Evolutionary conservation across 148 eudicot species (phyloP), one percentile per base, ranked within the genome.

Genomic region (Chenopodium album): DNA sequence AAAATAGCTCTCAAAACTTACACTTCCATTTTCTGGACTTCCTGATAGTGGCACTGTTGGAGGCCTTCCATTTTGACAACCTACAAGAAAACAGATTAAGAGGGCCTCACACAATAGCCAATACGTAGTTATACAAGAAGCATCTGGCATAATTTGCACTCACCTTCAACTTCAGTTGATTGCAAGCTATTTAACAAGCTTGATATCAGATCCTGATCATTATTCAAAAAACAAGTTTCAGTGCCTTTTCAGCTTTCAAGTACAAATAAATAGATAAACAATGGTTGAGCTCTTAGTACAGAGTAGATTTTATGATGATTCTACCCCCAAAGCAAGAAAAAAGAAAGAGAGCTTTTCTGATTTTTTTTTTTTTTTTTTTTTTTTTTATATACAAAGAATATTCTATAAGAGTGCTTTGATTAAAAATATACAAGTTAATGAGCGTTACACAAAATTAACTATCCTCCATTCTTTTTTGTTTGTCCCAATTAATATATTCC

Each of bases 161-260:
- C 81, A 96, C 99, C 97, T 78, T 95, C 92, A 81, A 77, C 86
- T 65, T 91, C 99, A 65, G 87, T 80, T 69, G 81, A 66, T 85
- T 92, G 98, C 87, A 94, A 88, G 90, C 87, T 91, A 86, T 84
- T 91, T 83, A 91, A 75, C 90, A 95, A 87, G 85, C 79, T 91
- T 84, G 83, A 41, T 68, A 96, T 94, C 80, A 94, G 87, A 85
- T 96, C 98, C 99, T 96, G 93, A 78, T 48, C 60, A 72, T 60
- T 16, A 46, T 73, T 7, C 52, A 85, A 22, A 76, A 69, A 60
- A 13, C 37, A 31, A 44, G 71, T 63, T 23, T 7, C 59, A 70
- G 16, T 63, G 37, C 73, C 69, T 52, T 9, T 73, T 41, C 31
- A 79, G 37, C 7, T 73, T 52, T 26, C 62, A 56, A 16, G 17